These are phyloP conservation scores for Fusarium sp. DNA, from an alignment of 2,329 filamentous ascomycete genomes.

Conservation along the genomic window DNA sequence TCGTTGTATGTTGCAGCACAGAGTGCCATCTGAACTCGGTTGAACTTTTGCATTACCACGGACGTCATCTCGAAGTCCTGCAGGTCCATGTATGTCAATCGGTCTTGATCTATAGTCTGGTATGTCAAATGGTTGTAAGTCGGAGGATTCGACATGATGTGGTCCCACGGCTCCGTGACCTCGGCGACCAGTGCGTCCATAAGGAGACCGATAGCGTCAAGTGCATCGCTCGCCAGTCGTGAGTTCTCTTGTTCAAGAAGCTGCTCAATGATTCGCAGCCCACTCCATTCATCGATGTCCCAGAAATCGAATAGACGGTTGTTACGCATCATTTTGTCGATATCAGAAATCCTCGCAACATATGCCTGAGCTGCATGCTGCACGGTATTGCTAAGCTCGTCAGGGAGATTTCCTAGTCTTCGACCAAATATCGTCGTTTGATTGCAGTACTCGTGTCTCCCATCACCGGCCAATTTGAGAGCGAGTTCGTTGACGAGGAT, in stretches of 20 bases:
- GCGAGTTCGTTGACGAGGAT: slow-evolving; percentile 73
- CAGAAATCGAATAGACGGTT: slow-evolving; percentile 48
- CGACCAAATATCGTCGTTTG: slow-evolving; percentile 59
- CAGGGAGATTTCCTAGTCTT: slow-evolving; percentile 59
- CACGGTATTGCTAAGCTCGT: slow-evolving; percentile 66
- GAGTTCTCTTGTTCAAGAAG: slow-evolving; percentile 37
- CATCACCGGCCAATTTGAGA: slow-evolving; percentile 52
- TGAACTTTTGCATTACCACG: slow-evolving; percentile 25
- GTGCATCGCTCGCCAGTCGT: slow-evolving; percentile 7
- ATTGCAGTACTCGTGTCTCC: not conserved
- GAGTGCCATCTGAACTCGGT: slow-evolving; percentile 41
- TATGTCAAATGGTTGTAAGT: not conserved
- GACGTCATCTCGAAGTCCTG: slow-evolving; percentile 41
- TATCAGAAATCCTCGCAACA: slow-evolving; percentile 56
- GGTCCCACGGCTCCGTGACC: slow-evolving; percentile 33
- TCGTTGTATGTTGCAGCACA: slow-evolving; percentile 53
- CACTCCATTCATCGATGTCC: slow-evolving; percentile 51
- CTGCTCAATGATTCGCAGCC: slow-evolving; percentile 42
- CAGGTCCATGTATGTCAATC: slow-evolving; percentile 52
- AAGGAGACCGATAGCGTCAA: slow-evolving; percentile 34
- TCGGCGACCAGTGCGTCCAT: slow-evolving; percentile 36
- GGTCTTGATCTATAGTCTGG: slow-evolving; percentile 49
- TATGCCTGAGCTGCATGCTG: slow-evolving; percentile 68
- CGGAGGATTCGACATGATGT: not conserved
- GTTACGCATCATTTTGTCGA: slow-evolving; percentile 48